Evolutionary conservation across 345 rosid genomes (phyloP), one percentile per base, ranked within the genome.

Genomic region (Gossypium turneri): DNA sequence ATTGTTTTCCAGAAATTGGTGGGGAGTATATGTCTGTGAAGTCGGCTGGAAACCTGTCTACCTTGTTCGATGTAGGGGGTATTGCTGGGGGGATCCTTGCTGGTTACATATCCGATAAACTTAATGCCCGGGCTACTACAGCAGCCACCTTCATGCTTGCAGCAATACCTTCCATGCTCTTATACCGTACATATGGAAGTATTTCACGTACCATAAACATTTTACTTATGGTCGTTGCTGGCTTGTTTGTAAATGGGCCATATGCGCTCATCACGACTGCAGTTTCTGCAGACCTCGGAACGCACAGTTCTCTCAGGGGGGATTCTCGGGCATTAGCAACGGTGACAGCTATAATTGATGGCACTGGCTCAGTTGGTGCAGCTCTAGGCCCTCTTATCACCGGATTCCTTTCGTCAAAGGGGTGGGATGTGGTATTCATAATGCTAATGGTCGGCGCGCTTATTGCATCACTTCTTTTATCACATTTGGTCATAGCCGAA

Each of bases 181-280:
- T 93, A 24, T 92, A 94, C 82, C 86, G 90, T 69, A 9, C 81
- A 7, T 92, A 88, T 61, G 98, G 98, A 62, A 77, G 87, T 76
- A 72, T 88, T 52, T 94, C 98, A 41, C 77, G 68, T 76, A 76
- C 82, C 0, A 61, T 81, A 77, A 94, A 94, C 85, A 77, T 94
- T 24, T 0, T 84, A 27, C 95, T 94, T 72, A 94, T 94, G 98
- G 90, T 94, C 90, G 71, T 91, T 44, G 86, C 88, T 69, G 98
- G 97, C 72, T 87, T 94, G 60, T 92, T 94, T 24, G 80, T 94
- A 68, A 94, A 92, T 7, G 98, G 97, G 38, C 98, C 97, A 12
- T 92, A 94, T n/a, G 95, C 98, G 2, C 95, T 94, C 45, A 92
- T 94, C 83, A 94, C 98, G 6, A 94, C 98, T 29, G 97, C 98